Conservation (phyloP, 106 monocot genomes). For the Narthecium ossifragum region DNA sequence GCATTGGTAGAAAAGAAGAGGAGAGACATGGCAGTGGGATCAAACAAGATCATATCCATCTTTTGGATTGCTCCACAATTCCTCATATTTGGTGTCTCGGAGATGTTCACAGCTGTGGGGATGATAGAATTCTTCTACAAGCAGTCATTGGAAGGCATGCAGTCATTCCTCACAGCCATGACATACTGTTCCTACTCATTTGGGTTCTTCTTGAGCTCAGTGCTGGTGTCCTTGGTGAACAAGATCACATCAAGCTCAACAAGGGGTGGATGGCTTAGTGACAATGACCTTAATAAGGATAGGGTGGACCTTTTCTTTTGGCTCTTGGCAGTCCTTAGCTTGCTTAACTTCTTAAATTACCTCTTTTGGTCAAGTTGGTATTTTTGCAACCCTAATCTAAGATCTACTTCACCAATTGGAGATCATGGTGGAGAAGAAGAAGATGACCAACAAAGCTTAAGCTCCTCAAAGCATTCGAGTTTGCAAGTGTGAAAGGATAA, state of each 20-base stretch:
- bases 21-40: conserved; percentile 9
- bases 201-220: conserved; percentile 78
- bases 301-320: conserved; percentile 53
- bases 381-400: conserved; percentile 8
- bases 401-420: not conserved
- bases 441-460: conserved; percentile 3
- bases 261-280: conserved; percentile 39
- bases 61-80: conserved; percentile 84
- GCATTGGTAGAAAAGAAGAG: conserved; percentile 45
- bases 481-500: no score
- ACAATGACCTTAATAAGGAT: conserved; percentile 58
- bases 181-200: conserved; percentile 95
- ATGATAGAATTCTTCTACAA: conserved; percentile 92
- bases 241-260: conserved; percentile 32
- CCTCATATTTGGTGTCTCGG: conserved; percentile 70
- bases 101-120: conserved; percentile 90
- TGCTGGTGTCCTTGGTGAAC: conserved; percentile 78
- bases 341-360: conserved; percentile 65
- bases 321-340: conserved; percentile 48
- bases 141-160: conserved; percentile 78
- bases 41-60: conserved; percentile 27
- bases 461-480: conserved; percentile 21
- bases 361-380: conserved; percentile 55
- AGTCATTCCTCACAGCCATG: conserved; percentile 79
- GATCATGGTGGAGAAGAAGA: conserved; percentile 7